Percentiles rank a stretch among this genome's conserved stretches.
These are phyloP conservation scores for Penicillium ochrochloron DNA, from an alignment of 495 filamentous ascomycete genomes.

Conservation along the genomic window DNA sequence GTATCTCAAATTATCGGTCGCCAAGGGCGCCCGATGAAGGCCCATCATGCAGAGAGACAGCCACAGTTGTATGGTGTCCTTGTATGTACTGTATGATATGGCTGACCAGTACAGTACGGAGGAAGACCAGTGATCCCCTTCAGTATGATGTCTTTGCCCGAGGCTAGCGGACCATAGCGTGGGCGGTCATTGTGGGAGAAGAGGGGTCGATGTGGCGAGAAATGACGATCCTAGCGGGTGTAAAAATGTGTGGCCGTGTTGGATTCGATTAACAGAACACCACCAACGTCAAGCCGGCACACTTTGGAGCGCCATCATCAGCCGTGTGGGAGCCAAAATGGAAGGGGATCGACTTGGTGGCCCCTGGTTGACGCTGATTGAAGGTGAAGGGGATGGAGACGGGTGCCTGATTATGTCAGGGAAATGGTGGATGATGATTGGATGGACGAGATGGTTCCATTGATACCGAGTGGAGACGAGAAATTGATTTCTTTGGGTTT, in stretches of 20 bases:
- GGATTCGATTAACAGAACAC: not conserved
- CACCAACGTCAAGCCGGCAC: not conserved
- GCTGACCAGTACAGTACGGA: not conserved
- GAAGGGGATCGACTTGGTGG: slow-evolving; percentile 19
- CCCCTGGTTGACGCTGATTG: slow-evolving; percentile 14
- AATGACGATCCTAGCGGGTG: slow-evolving; percentile 2
- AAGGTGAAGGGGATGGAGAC: slow-evolving; percentile 4
- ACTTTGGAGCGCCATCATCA: slow-evolving; percentile 12
- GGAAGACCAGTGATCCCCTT: not conserved
- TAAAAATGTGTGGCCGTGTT: slow-evolving; percentile 6
- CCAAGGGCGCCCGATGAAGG: not conserved
- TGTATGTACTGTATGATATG: not conserved
- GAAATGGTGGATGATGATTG: slow-evolving; percentile 2
- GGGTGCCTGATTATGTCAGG: slow-evolving; percentile 31
- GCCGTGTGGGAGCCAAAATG: slow-evolving; percentile 24
- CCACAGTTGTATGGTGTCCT: not conserved
- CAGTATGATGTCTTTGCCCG: slow-evolving; percentile 5
- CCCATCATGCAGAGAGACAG: not conserved
- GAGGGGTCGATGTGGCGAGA: slow-evolving; percentile 11
- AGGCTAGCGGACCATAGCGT: not conserved
- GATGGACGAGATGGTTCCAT: not conserved
- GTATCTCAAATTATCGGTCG: not conserved
- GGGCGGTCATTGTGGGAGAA: not conserved
- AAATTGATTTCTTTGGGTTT: not conserved
- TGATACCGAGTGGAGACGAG: slow-evolving; percentile 1